Base-by-base conservation (phyloP, 352 stramenopile genomes). In the Globisporangium alternatum region DNA sequence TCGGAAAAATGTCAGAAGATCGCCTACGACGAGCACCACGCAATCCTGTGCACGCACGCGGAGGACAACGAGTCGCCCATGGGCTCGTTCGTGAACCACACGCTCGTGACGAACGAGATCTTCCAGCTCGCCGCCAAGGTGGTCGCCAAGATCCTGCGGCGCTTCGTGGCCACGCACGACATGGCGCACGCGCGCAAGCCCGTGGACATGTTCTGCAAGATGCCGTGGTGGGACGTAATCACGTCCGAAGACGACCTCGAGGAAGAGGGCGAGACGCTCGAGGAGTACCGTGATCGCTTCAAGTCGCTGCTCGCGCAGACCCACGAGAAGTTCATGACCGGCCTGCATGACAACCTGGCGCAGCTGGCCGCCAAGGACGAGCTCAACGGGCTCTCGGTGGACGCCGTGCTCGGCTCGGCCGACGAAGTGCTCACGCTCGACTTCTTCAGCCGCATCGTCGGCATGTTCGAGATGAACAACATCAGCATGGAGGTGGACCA, bases 401-500 rank as follows among this genome's bases (percentile, higher is more conserved):
- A 90, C 31, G 60, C 71, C 3, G 80, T 91, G 8, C 33, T 89
- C 10, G 58, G 60, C 44, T 73, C 79, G 49, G 88, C 72, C 59
- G 72, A 77, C 13, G 77, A 81, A 13, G 58, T 93, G 4, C 41
- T 97, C 28, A 88, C 56, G 44, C 60, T 91, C 19, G 85, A 97
- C 31, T 96, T 89, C 62, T 95, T 98, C 63, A 88, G 80, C 63
- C 72, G 78, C 39, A 70, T 98, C 15, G 88, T 99, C 57, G 96
- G 96, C 51, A 98, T 97, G 80, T 98, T 98, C 71, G 95, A 98
- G 80, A 97, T 98, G 80, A 99, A 99, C 81, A 97, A 98, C 78
- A 93, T 98, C 60, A 97, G 93, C 52, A 86, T 99, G 71, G 83
- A 97, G 75, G 84, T 91, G 61, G 81, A 91, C 65, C 85, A 97